Base-by-base conservation (phyloP, 139 green algal species). In the Haematococcus sp. region DNA sequence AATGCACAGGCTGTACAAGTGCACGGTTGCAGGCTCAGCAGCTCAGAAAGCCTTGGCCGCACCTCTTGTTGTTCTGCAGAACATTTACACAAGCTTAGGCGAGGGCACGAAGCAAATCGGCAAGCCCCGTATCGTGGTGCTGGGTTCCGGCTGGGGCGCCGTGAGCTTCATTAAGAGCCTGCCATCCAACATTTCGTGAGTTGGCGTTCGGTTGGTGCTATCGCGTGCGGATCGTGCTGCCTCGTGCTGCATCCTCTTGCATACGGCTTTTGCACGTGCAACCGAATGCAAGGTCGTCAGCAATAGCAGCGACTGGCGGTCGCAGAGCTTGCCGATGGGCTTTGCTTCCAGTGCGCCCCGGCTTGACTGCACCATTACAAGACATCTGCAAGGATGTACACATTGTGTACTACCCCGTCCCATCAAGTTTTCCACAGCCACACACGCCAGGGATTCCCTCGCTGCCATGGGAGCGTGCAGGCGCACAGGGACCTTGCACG, bases 121-220 rank as follows among this genome's bases (percentile, higher is more conserved):
- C 44, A 71, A 59, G 75, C 83, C 85, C 1, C 77, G 89, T 20
- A 72, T 98, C 4, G 90, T 97, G 31, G 82, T 97, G 22, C 83
- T 98, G 40, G 94, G 94, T 34, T 90, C 85, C 15, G 94, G 94
- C 11, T 98, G 94, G 94, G 94, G 85, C 9, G 83, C 87, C 0
- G 88, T 94, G 63, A 84, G 71, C 35, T 94, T 98, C 56, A 80
- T 98, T 17, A 97, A 96, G 56, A 68, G 78, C 9, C 70, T 94
- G 68, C 81, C 82, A 0, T 74, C 79, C 16, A 68, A 86, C 71
- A 86, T 91, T 46, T 87, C 76, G 88, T 90, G 49, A 31, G 81
- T 34, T n/a, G n/a, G 4, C 32, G 35, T 75, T 52, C 16, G 65
- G 9, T 4, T 27, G 30, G 28, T 11, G 2, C 27, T 0, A 27